phyloP scores from a whole-genome alignment of 2,329 filamentous ascomycete species.

The Tolypocladium pustulatum region DNA sequence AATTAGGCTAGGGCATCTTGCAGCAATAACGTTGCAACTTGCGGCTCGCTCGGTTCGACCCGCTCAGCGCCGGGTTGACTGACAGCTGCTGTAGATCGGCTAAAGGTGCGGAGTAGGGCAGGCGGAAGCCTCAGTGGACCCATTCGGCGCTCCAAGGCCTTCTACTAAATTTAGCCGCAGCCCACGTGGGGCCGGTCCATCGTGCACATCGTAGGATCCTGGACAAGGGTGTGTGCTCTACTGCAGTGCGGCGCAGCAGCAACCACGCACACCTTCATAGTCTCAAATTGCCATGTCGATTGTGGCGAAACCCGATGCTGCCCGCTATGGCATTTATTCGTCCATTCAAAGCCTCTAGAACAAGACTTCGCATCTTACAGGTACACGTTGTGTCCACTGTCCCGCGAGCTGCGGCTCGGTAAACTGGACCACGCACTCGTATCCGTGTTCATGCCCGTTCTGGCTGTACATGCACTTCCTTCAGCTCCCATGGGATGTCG shows the following conservation, averaged over 20 bases:
- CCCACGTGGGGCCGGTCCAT: neutral
- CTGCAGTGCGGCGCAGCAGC: neutral
- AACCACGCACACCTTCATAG: neutral
- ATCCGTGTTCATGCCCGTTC: neutral
- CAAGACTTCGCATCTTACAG: neutral
- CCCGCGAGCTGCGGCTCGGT: neutral
- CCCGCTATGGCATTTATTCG: neutral
- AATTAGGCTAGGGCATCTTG: neutral
- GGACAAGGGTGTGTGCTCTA: too few species aligned
- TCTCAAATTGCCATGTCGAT: neutral
- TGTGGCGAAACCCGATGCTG: neutral
- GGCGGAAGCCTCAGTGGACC: neutral
- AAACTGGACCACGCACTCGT: neutral
- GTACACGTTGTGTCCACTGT: neutral
- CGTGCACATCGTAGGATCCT: neutral
- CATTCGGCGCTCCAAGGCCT: too few species aligned
- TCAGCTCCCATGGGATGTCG: neutral
- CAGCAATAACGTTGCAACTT: neutral
- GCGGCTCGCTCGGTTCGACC: neutral
- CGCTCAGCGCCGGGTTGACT: neutral
- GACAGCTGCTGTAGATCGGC: neutral
- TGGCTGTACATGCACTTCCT: neutral
- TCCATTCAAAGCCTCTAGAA: neutral
- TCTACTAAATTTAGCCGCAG: neutral
- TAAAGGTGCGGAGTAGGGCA: too few species aligned